A percentile compares a stretch with the other conserved stretches of the same genome.
These are phyloP conservation scores for Nyctanthes arbortristis DNA, from an alignment of 257 asterid genomes.

Conservation along the genomic window DNA sequence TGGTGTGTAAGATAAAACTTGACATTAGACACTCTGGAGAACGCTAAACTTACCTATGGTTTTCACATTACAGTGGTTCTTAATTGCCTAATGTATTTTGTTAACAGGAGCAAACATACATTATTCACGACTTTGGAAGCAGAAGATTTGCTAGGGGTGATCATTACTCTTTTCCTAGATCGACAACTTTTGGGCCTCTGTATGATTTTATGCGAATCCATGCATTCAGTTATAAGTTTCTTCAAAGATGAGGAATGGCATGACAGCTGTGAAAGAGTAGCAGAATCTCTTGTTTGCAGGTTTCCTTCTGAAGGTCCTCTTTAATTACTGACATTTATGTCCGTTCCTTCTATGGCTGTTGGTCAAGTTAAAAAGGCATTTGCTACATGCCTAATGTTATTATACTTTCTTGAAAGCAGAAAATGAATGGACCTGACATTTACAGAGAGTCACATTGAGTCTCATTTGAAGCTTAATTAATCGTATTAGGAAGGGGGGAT, in stretches of 20 bases:
- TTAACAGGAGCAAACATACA: slow-evolving; percentile 47
- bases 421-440: not conserved
- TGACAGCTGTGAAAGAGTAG: slow-evolving; percentile 55
- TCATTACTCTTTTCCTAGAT: slow-evolving; percentile 68
- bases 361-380: not conserved
- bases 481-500: not conserved
- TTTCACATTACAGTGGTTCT: slow-evolving; percentile 8
- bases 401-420: not conserved
- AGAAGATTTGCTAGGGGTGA: slow-evolving; percentile 63
- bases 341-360: not conserved
- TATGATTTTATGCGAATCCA: slow-evolving; percentile 49
- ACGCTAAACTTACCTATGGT: slow-evolving; percentile 1
- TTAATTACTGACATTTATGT: slow-evolving; percentile 1
- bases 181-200: slow-evolving; percentile 75
- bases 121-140: slow-evolving; percentile 60
- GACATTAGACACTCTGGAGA: slow-evolving; percentile 2
- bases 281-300: slow-evolving; percentile 74
- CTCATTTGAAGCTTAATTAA: not conserved
- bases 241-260: slow-evolving; percentile 74
- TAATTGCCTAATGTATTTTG: not conserved
- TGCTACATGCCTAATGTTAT: slow-evolving; percentile 6
- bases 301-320: slow-evolving; percentile 25
- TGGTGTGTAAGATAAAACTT: not conserved
- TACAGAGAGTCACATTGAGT: not conserved
- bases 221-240: slow-evolving; percentile 54